Base-by-base conservation (phyloP, 345 rosid genomes). In the Bretschneidera sinensis region DNA sequence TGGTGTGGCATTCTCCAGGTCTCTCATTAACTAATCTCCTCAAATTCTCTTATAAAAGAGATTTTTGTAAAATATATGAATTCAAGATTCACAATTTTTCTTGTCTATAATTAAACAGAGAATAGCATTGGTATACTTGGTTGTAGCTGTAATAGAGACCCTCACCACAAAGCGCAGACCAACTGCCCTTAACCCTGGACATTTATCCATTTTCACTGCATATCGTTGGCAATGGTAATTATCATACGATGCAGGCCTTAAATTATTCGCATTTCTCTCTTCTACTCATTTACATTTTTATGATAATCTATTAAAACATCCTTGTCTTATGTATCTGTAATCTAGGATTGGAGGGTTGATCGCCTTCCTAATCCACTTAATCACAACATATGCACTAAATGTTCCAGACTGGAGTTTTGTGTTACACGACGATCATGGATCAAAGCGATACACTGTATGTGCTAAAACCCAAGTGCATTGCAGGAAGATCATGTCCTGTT, bases 1-100 rank as follows among this genome's bases (percentile, higher is more conserved):
- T 86, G 86, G 92, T 81, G 59, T 14, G 92, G 92, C 54, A 86
- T 86, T 68, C 86, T 83, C 34, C 88, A 85, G 88, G 88, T 85
- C 22, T 21, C 33, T 16, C 45, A 1, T 34, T 39, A 9, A 5
- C 45, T n/a, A n/a, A n/a, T n/a, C 45, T 39, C 45, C 15, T 14
- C 1, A 5, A 5, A 7, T 14, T 11, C 45, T 1, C 16, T 39
- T 13, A 39, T 39, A 39, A 39, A 39, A 11, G 16, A 39, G 4
- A 39, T 7, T 31, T 31, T 31, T n/a, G n/a, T n/a, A n/a, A n/a
- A n/a, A n/a, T n/a, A n/a, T n/a, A n/a, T n/a, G n/a, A n/a, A n/a
- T n/a, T n/a, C n/a, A n/a, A n/a, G n/a, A n/a, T n/a, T n/a, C n/a
- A 28, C 33, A 39, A 14, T 4, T 13, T 39, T 5, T 39, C 1